Evolutionary conservation across 371 early-diverging fungal genomes (phyloP), one percentile per base, ranked within the genome.

Genomic region (Mortierella sp.): DNA sequence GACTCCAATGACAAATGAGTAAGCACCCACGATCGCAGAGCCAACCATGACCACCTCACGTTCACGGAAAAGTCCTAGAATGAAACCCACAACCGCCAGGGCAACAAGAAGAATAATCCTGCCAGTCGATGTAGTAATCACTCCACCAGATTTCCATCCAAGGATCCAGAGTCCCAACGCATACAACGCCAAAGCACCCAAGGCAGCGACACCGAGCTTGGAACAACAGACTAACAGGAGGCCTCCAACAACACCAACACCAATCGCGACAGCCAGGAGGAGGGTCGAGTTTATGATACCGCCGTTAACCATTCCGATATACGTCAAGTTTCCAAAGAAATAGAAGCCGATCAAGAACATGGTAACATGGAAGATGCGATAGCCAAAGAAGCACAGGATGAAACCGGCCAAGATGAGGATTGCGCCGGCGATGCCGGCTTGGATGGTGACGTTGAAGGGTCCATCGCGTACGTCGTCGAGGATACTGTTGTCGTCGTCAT

Each of bases 1-100:
- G 57, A 96, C 81, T 14, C 96, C 97, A 65, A 95, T 86, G 79
- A 95, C 91, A 54, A 95, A 80, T 34, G 92, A 85, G 78, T 94
- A 96, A 1, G 96, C 88, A 0, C 96, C 97, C 58, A 91, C 90
- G 19, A 95, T 81, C 3, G 94, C 86, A 0, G 97, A 92, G 16
- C 91, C 91, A 16, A 94, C 47, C 24, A 93, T 93, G 70, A 94
- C 90, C n/a, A 91, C 79, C 11, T 91, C 90, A 11, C 89, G 79
- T 75, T 92, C 91, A 31, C 92, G 79, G 79, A 90, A 90, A 19
- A 93, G 87, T 3, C 92, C 91, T 3, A 92, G 31, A 26, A 94
- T 31, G 75, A 92, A 92, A 52, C 91, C 92, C 9, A 91, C 76
- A 11, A 95, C 70, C 2, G 90, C 88, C 50, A 94, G 48, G 1